Base-by-base conservation (phyloP, 2,329 filamentous ascomycete species). In the Cercospora sp. region DNA sequence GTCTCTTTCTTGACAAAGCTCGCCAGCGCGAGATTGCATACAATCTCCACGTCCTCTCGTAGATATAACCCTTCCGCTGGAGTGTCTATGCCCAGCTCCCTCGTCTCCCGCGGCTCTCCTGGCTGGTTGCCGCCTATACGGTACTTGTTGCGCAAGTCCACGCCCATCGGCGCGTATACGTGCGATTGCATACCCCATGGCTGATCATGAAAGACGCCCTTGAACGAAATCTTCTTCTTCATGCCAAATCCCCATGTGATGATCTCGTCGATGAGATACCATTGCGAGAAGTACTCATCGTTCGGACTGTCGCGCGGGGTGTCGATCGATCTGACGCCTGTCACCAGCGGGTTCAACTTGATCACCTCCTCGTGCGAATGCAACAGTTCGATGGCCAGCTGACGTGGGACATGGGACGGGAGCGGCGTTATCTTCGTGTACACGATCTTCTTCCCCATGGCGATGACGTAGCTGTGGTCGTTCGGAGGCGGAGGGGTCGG, bases 141-240 rank as follows among this genome's bases (percentile, higher is more conserved):
- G 78, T 90, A 91, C 73, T 86, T 90, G 80, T 89, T 89, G 70
- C 89, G 85, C 77, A 91, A 78, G 76, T 91, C 89, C 62, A 90
- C 83, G 69, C 84, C 86, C 76, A 90, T 85, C 34, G 89, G 89
- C 51, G 88, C 89, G 76, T 91, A 91, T 63, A 89, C 88, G 80
- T 91, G 89, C 9, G 88, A 90, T 80, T 91, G 89, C 68, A 91
- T 80, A 3, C 89, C 89, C 86, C 88, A 90, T 2, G 89, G 88
- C 82, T 90, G 87, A 77, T 91, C 85, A 75, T 91, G 89, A 77
- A 91, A 91, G 75, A 89, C 90, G 68, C 88, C 89, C 69, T 88
- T 90, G 81, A 91, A 91, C 58, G 82, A 85, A 79, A 91, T 89
- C 75, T 87, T 83, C 79, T 83, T 87, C 72, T 89, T 89, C 65